These are phyloP conservation scores for Condylostoma magnum DNA, from an alignment of 169 alveolate genomes.

Conservation along the genomic window DNA sequence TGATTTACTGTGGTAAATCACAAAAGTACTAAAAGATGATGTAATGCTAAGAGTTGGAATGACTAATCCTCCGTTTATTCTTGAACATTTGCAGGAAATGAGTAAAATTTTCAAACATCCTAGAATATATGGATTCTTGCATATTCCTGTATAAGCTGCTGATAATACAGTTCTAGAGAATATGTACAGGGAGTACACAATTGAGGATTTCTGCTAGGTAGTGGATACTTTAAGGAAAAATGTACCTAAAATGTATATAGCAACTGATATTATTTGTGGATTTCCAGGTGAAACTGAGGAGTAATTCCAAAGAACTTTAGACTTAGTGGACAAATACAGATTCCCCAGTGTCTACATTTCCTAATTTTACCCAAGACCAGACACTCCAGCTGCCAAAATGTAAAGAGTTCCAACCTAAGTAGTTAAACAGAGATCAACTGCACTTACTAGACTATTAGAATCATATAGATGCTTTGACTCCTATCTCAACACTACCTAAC, in stretches of 20 bases:
- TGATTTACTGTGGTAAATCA: conserved; percentile 79
- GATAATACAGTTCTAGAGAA: conserved; percentile 90
- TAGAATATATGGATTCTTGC: conserved; percentile 94
- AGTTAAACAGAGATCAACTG: conserved; percentile 87
- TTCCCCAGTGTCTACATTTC: conserved; percentile 97
- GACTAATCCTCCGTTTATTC: conserved; percentile 99
- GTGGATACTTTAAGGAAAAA: conserved; percentile 85
- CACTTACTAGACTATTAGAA: conserved; percentile 86
- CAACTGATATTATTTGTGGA: conserved; percentile 99
- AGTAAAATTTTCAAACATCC: conserved; percentile 92
- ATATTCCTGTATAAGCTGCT: conserved; percentile 98
- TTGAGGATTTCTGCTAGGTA: conserved; percentile 91
- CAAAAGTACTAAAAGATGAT: conserved; percentile 75
- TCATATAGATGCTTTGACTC: conserved; percentile 84
- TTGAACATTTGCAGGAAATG: conserved; percentile 93
- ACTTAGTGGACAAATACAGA: conserved; percentile 84
- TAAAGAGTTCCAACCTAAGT: conserved; percentile 80
- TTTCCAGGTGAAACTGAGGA: conserved; percentile 96
- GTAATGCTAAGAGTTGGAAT: conserved; percentile 95
- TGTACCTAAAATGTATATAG: conserved; percentile 91
- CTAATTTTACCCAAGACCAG: conserved; percentile 97
- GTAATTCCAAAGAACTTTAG: conserved; percentile 89
- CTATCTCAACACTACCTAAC: conserved; percentile 67
- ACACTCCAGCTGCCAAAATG: conserved; percentile 94
- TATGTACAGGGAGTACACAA: conserved; percentile 96